Conservation (phyloP, 2,329 filamentous ascomycete genomes). For the Alternaria sp. region DNA sequence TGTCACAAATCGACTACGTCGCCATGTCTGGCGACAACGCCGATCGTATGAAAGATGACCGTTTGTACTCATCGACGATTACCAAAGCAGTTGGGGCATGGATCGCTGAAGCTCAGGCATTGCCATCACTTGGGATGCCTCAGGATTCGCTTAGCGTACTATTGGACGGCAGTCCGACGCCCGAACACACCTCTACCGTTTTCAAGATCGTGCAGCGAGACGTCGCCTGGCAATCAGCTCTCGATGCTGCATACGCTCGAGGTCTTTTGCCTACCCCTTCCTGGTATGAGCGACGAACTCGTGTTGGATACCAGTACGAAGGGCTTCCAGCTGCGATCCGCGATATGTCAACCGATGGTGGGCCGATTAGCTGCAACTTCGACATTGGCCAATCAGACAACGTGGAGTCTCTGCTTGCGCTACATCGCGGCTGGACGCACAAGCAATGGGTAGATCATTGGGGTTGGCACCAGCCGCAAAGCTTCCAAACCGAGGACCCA, state of each 20-base stretch:
- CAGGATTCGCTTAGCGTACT: background rate
- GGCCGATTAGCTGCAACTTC: background rate
- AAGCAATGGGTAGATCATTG: too few species aligned
- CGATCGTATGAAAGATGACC: background rate
- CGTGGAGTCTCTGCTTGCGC: background rate
- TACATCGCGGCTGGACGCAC: background rate
- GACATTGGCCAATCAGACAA: background rate
- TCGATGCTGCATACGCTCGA: background rate
- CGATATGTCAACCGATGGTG: background rate
- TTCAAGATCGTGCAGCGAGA: background rate
- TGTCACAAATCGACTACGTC: background rate
- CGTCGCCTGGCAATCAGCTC: background rate
- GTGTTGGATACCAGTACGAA: background rate
- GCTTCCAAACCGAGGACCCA: background rate
- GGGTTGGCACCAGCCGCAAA: background rate
- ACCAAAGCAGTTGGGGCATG: background rate
- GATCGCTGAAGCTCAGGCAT: background rate
- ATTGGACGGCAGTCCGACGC: background rate
- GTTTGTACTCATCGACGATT: background rate
- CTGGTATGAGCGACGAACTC: background rate
- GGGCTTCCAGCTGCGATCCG: background rate
- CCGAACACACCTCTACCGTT: fast-evolving
- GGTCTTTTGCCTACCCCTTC: background rate
- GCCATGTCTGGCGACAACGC: too few species aligned
- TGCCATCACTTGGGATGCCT: background rate